Percentiles rank a stretch among this genome's conserved stretches.
phyloP scores from a whole-genome alignment of 2,329 filamentous ascomycete species.

The Pestalotiopsis sp. region DNA sequence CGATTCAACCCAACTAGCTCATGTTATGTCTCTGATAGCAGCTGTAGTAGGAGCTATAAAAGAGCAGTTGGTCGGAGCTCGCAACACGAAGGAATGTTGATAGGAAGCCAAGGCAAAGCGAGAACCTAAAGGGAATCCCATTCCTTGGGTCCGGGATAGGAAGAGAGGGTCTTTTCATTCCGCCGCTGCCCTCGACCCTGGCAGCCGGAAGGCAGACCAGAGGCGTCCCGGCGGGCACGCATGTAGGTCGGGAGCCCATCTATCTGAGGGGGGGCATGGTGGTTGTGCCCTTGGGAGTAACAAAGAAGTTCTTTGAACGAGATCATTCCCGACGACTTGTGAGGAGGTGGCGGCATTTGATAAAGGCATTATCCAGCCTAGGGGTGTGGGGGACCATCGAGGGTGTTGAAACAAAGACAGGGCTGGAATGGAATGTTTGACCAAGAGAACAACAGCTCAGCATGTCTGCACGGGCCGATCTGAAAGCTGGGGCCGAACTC shows the following conservation, averaged over 20 bases:
- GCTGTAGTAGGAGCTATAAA: conserved; percentile 18
- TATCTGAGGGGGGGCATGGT: not conserved
- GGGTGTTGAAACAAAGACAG: conserved; percentile 11
- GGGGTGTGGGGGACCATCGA: not conserved
- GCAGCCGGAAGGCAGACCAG: not conserved
- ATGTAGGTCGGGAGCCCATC: not conserved
- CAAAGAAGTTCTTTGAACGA: conserved; percentile 9
- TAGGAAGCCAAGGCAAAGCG: conserved; percentile 23
- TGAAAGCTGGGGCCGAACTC: not conserved
- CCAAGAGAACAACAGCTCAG: not conserved
- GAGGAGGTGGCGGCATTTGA: not conserved
- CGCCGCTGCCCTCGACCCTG: not conserved
- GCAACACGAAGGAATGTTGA: conserved; percentile 31
- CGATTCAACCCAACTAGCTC: conserved; percentile 18
- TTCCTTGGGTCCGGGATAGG: conserved; percentile 23
- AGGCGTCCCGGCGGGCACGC: not conserved
- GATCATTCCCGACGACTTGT: not conserved
- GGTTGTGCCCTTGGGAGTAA: not conserved
- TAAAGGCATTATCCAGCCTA: not conserved
- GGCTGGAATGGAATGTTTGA: conserved; percentile 12
- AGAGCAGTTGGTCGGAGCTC: conserved; percentile 11
- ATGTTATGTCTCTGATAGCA: conserved; percentile 23
- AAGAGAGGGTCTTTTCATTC: not conserved
- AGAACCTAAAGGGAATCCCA: conserved; percentile 22
- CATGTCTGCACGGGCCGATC: conserved; percentile 9